These are phyloP conservation scores for Rosa hybrid DNA, from an alignment of 331 rosid genomes.

Conservation along the genomic window DNA sequence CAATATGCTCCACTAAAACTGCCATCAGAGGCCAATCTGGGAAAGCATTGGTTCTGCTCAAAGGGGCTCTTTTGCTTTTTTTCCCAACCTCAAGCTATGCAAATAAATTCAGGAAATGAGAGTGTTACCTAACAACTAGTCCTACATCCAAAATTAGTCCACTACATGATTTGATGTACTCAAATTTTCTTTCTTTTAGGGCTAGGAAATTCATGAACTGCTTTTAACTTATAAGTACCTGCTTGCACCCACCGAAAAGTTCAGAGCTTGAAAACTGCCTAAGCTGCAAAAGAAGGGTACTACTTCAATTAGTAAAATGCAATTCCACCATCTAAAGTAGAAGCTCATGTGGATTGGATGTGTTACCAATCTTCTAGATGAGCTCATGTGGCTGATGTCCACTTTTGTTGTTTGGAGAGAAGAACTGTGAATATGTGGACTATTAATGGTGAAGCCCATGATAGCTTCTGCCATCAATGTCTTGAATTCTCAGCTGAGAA, in stretches of 20 bases:
- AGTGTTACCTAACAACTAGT: neutral
- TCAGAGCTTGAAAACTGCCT: conserved; percentile 55
- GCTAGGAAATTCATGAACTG: neutral
- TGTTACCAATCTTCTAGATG: conserved; percentile 59
- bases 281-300: conserved; percentile 48
- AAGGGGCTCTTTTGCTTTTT: conserved; percentile 44
- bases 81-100: conserved; percentile 32
- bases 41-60: conserved; percentile 63
- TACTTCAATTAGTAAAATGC: neutral
- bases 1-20: conserved; percentile 69
- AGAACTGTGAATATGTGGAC: conserved; percentile 43
- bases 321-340: neutral
- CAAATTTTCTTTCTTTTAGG: neutral
- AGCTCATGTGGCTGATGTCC: conserved; percentile 34
- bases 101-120: neutral
- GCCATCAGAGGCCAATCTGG: conserved; percentile 89
- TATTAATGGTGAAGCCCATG: conserved; percentile 61
- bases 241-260: conserved; percentile 35
- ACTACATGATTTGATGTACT: neutral
- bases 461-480: conserved; percentile 65
- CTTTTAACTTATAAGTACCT: conserved; percentile 39
- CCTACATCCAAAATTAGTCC: neutral
- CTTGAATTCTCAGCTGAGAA: neutral
- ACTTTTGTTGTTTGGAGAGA: conserved; percentile 45
- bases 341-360: neutral